These are phyloP conservation scores for Sanghuangporus sanghuang DNA, from an alignment of 1,284 basidiomycete species.

Conservation along the genomic window DNA sequence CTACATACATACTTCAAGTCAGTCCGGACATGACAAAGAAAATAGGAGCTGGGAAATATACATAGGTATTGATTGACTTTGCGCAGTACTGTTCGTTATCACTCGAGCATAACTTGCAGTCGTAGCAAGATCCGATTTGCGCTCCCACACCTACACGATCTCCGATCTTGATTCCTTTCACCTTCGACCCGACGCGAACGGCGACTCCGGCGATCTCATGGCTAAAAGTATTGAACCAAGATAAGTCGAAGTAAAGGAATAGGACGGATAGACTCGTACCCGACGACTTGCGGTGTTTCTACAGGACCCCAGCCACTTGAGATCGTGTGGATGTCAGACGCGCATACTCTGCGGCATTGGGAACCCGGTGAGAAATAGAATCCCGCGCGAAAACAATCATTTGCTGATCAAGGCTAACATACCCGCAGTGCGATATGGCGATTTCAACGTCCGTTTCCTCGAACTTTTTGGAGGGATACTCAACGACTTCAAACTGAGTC, in stretches of 20 bases:
- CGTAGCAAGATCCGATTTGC: conserved; percentile 46
- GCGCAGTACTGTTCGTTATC: conserved; percentile 53
- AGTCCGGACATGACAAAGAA: background rate
- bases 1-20: conserved; percentile 28
- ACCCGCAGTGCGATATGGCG: conserved; percentile 35
- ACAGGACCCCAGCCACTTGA: conserved; percentile 28
- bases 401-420: conserved; percentile 18
- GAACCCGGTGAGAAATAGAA: no score
- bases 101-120: conserved; percentile 48
- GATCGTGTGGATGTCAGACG: conserved; percentile 32
- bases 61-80: conserved; percentile 28
- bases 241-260: conserved; percentile 23
- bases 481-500: conserved; percentile 38
- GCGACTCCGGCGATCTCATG: conserved; percentile 65
- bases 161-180: conserved; percentile 52
- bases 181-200: conserved; percentile 46
- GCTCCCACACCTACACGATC: conserved; percentile 67
- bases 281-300: conserved; percentile 20
- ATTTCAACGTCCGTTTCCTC: conserved; percentile 35
- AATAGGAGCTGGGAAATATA: conserved; percentile 20
- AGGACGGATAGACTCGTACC: conserved; percentile 31
- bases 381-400: no score
- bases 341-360: conserved; percentile 20
- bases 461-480: conserved; percentile 31
- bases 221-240: conserved; percentile 24